These are phyloP conservation scores for Ambrosia artemisiifolia DNA, from an alignment of 129 eudicot species.

Conservation along the genomic window DNA sequence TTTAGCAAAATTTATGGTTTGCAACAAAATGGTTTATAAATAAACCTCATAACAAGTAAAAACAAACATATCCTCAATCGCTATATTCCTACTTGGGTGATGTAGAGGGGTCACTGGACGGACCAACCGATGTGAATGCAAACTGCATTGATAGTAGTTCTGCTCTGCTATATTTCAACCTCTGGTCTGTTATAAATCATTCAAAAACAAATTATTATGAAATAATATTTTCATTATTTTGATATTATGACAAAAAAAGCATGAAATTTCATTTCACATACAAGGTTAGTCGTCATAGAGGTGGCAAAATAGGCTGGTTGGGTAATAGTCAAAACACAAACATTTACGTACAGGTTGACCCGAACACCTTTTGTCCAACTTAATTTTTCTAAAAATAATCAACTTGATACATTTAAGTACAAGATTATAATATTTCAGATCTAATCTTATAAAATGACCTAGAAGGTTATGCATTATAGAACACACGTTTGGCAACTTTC, in stretches of 20 bases:
- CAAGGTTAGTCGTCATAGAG: background rate
- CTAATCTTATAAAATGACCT: background rate
- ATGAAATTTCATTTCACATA: background rate
- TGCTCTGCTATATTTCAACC: slow-evolving; percentile 77
- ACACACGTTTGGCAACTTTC: background rate
- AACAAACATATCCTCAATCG: background rate
- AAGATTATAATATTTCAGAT: background rate
- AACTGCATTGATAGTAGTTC: slow-evolving; percentile 69
- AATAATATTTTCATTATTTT: slow-evolving; percentile 7
- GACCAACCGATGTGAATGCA: slow-evolving; percentile 31
- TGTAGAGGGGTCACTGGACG: slow-evolving; percentile 21
- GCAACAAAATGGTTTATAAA: background rate
- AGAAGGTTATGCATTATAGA: background rate
- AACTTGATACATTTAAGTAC: background rate
- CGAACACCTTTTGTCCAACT: background rate
- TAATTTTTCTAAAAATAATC: background rate
- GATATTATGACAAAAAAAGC: slow-evolving; percentile 1
- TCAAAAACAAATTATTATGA: background rate
- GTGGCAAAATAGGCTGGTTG: background rate
- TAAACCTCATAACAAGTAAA: background rate
- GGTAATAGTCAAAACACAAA: background rate
- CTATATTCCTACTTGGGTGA: slow-evolving; percentile 24
- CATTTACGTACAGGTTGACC: background rate
- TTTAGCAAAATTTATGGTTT: background rate
- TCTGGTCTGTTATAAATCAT: slow-evolving; percentile 54